Base-by-base conservation (phyloP, 2,329 filamentous ascomycete species). In the Exophiala lecanii-corni region DNA sequence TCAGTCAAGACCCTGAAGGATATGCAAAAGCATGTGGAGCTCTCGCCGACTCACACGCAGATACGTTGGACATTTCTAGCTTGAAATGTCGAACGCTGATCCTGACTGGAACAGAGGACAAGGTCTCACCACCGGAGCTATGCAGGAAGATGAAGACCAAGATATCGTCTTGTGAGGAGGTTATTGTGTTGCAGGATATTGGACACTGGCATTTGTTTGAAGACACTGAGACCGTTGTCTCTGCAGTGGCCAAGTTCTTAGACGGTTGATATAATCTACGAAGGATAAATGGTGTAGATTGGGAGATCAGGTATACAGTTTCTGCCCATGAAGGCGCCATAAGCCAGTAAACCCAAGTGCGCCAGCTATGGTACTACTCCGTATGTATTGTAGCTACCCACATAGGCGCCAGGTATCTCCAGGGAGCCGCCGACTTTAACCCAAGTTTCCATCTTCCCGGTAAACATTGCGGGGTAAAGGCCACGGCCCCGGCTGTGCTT, bases 1-100 rank as follows among this genome's bases (percentile, higher is more conserved):
- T 75, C 0, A 57, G 62, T 0, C 72, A 75, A 48, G 69, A 76
- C 49, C 63, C 71, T 0, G 74, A 79, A 48, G 71, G 70, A 1
- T 79, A 77, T 55, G 75, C 75, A 1, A 79, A 78, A 47, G 74
- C 65, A 0, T 74, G 71, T 31, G 60, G 61, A 19, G 74, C 74
- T 2, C 60, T 78, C 20, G 74, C 69, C 3, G 59, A 59, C 3
- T 65, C 66, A 1, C 56, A 55, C 2, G 50, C 57, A 15, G 42
- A 51, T 12, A 39, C 16, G 17, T 36, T 72, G 16, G 55, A 64
- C 16, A 50, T 71, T 2, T 49, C 58, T 15, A 46, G 55, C 5
- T 38, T 73, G 3, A 50, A 60, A 6, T 53, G 57, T 4, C 51
- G 58, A n/a, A 62, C 61, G 1, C 51, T 67, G 20, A 60, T 77